Conservation (phyloP, 1,139 yeast species). For the Spathaspora sp. region DNA sequence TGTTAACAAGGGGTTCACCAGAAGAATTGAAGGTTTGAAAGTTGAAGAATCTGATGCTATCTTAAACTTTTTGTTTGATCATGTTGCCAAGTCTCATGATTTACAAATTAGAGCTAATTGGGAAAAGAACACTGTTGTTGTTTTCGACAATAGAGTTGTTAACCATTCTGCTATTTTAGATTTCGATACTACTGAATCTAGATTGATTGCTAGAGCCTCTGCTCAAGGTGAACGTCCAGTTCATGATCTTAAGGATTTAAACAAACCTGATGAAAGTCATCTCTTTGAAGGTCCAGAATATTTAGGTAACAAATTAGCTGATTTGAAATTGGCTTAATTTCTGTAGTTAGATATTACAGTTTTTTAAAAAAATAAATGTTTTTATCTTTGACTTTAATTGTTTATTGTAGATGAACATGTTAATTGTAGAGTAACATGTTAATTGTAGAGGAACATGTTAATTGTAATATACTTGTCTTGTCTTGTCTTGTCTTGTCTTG, state of each 20-base stretch:
- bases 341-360: conserved; percentile 1
- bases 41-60: conserved; percentile 61
- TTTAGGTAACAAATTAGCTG: conserved; percentile 11
- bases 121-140: conserved; percentile 56
- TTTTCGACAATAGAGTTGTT: conserved; percentile 72
- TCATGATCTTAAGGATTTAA: conserved; percentile 33
- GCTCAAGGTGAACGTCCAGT: conserved; percentile 57
- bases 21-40: conserved; percentile 64
- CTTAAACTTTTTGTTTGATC: conserved; percentile 50
- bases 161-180: conserved; percentile 64
- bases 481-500: too few species aligned
- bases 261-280: conserved; percentile 18
- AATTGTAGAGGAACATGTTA: too few species aligned
- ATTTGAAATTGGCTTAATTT: conserved; percentile 3
- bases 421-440: neutral
- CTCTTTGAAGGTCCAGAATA: conserved; percentile 16
- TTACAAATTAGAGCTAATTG: conserved; percentile 41
- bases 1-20: conserved; percentile 61
- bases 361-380: neutral
- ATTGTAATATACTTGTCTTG: too few species aligned
- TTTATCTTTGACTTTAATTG: too few species aligned
- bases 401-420: too few species aligned
- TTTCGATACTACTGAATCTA: conserved; percentile 51
- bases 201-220: conserved; percentile 71
- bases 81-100: conserved; percentile 44